Base-by-base conservation (phyloP, 2,329 filamentous ascomycete species). In the Rhynchosporium secalis region DNA sequence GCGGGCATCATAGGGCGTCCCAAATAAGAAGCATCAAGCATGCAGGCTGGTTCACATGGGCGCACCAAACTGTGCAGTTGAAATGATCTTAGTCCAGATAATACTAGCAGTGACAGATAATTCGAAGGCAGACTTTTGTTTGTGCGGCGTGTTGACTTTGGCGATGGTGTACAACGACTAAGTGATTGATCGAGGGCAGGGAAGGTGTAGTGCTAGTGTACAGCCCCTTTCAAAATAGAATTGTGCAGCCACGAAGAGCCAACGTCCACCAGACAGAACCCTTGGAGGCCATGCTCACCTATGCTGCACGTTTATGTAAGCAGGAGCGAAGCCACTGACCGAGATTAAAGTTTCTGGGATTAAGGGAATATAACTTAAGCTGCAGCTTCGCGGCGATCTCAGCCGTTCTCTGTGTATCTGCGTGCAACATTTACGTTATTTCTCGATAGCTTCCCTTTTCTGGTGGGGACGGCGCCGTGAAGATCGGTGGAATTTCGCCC, bases 201-300 rank as follows among this genome's bases (percentile, higher is more conserved):
- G 12, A n/a, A 9, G n/a, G n/a, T 20, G n/a, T 10, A 5, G n/a
- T 43, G n/a, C 20, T 20, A 20, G 20, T 20, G 33, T 40, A 46
- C 26, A 56, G 54, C 54, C 54, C 54, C 54, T 56, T 56, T 56
- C 36, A 45, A 56, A 56, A 56, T 56, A 56, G 54, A 56, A 56
- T 31, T n/a, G 40, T 41, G 43, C n/a, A 45, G 4, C 43, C 41
- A 13, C 20, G 28, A 1, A 20, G 20, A 20, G 20, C 46, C 28
- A 48, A 13, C 46, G 10, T 26, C 12, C 12, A 28, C 8, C 49
- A 52, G 31, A 33, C 38, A 15, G 49, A 33, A 31, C 38, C 49
- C 31, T 38, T 52, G 51, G 33, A 40, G 51, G 33, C 51, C 38
- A 36, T 54, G 33, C 26, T 54, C 51, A 33, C 51, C 33, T 54